A percentile compares a stretch with the other conserved stretches of the same genome.
phyloP scores from a whole-genome alignment of 1,284 basidiomycete species.

The Boletus albobrunnescens region DNA sequence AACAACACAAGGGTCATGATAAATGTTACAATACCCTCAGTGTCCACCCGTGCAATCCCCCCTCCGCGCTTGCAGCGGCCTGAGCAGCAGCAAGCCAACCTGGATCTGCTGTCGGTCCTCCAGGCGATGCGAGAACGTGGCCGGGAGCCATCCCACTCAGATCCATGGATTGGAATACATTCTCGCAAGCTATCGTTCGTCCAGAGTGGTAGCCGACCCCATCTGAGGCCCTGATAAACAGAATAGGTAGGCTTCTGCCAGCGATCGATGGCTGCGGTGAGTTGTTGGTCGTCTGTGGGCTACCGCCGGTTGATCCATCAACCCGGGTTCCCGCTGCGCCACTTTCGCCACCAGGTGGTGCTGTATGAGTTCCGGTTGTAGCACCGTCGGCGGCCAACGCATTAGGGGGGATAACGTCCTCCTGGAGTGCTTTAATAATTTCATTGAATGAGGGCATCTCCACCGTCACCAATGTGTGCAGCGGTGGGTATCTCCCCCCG shows the following conservation, averaged over 20 bases:
- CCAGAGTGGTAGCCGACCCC: conserved; percentile 83
- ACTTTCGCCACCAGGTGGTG: conserved; percentile 23
- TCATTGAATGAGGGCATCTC: conserved; percentile 71
- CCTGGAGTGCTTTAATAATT: conserved; percentile 69
- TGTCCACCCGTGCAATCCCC: conserved; percentile 64
- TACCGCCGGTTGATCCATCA: conserved; percentile 21
- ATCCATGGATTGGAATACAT: conserved; percentile 67
- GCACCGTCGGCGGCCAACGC: conserved; percentile 33
- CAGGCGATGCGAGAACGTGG: conserved; percentile 37
- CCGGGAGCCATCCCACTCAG: conserved; percentile 40
- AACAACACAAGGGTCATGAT: conserved; percentile 16
- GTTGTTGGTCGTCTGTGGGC: conserved; percentile 17
- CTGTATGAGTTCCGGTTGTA: conserved; percentile 35
- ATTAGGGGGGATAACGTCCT: conserved; percentile 52
- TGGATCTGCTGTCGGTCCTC: conserved; percentile 46
- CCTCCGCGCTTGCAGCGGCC: conserved; percentile 54
- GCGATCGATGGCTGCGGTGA: conserved; percentile 48
- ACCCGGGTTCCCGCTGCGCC: conserved; percentile 14
- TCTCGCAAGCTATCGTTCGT: conserved; percentile 78
- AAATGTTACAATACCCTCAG: conserved; percentile 60
- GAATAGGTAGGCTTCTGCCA: conserved; percentile 61
- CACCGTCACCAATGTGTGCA: conserved; percentile 75
- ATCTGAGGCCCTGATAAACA: conserved; percentile 72
- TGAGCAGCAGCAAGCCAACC: conserved; percentile 66
- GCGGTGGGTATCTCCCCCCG: conserved; percentile 47